Base-by-base conservation (phyloP, 2,329 filamentous ascomycete genomes). In the Pyrenochaeta sp. region DNA sequence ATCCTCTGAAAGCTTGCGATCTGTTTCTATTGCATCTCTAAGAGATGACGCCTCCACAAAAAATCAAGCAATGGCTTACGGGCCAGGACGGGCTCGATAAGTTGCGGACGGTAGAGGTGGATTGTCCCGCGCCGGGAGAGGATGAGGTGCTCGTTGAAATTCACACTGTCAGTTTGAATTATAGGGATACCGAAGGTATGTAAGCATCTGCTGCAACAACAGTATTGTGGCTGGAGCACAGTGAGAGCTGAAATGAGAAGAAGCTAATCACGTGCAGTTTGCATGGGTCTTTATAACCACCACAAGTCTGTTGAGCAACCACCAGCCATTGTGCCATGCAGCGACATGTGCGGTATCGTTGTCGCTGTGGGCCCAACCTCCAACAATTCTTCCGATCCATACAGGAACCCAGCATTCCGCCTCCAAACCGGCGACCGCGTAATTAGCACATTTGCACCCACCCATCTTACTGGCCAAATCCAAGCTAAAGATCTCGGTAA, bases 301-400 rank as follows among this genome's bases (percentile, higher is more conserved):
- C 87, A 91, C 78, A 82, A 84, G 65, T 81, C 82, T 3, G 77
- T 86, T 45, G 78, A 57, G 61, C 73, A 51, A 52, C 76, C 52
- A 58, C 80, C 54, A 67, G 65, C 72, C 2, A 65, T 91, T 12
- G 86, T 91, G 1, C 88, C 88, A 1, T 89, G 86, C 74, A 90
- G 88, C 24, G 90, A 92, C 75, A 90, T 90, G 82, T 90, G 88
- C 76, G 90, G 89, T 44, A 81, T 82, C 8, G 79, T 91, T 45
- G 78, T 85, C 2, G 73, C 81, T 13, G 66, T 84, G 30, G 84
- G 85, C 34, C 69, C 70, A 24, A 47, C 50, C 2, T 72, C 80
- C 19, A 79, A 77, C 2, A 57, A 68, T 40, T 75, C 78, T 5
- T 78, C 76, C 2, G 65, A 72, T 42, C 77, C 78, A 5, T 86